These are phyloP conservation scores for Candida xiaguanensis DNA, from an alignment of 805 yeast species.

Conservation along the genomic window DNA sequence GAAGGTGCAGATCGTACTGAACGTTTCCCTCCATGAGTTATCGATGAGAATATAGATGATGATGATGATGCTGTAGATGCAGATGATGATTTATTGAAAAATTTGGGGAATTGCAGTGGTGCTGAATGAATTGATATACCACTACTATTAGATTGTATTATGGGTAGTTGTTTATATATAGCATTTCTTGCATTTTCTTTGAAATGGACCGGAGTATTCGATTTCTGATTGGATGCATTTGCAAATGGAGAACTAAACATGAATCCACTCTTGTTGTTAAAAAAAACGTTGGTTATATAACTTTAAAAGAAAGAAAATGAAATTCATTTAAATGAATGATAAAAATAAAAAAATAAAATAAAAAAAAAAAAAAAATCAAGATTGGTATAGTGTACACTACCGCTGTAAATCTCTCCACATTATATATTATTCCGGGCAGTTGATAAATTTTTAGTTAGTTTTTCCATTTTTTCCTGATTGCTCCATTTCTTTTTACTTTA, in stretches of 20 bases:
- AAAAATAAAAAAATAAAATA: too few relatives aligned
- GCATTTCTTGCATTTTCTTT: conserved; percentile 42
- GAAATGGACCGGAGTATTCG: conserved; percentile 36
- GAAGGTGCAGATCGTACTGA: conserved; percentile 43
- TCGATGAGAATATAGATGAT: conserved; percentile 33
- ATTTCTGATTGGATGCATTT: conserved; percentile 19
- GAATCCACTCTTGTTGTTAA: too few relatives aligned
- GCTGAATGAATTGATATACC: conserved; percentile 39
- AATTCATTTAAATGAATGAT: too few relatives aligned
- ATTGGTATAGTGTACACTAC: background rate
- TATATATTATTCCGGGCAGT: background rate
- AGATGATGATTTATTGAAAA: conserved; percentile 12
- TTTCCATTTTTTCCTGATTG: background rate
- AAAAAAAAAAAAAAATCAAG: too few relatives aligned
- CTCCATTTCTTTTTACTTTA: too few relatives aligned
- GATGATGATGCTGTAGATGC: conserved; percentile 23
- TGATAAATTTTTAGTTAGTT: too few relatives aligned
- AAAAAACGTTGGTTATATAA: too few relatives aligned
- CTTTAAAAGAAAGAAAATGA: too few relatives aligned
- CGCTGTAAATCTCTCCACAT: background rate
- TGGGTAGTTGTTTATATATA: conserved; percentile 39
- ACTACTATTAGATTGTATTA: conserved; percentile 13
- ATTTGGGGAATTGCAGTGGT: conserved; percentile 25
- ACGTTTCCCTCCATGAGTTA: conserved; percentile 21
- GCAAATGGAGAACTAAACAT: conserved; percentile 32